Conservation (phyloP, 441 rosid genomes). For the Rhodomyrtus psidioides region DNA sequence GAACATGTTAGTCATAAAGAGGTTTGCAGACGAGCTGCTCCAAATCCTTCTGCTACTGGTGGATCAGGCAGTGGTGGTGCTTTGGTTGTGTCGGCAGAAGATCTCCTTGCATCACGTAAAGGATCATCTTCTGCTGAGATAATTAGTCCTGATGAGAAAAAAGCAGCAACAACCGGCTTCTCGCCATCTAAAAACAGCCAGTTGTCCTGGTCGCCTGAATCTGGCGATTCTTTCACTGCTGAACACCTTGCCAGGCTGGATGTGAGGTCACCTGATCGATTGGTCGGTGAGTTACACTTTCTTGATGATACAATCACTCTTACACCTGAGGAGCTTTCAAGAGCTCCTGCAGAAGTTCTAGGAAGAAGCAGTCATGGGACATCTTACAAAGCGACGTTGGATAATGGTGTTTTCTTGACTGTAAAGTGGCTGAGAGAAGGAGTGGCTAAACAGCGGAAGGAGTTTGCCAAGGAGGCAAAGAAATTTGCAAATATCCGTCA, state of each 20-base stretch:
- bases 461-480: slow-evolving; percentile 91
- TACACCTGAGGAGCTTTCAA: slow-evolving; percentile 90
- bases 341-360: slow-evolving; percentile 96
- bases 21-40: slow-evolving; percentile 26
- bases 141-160: slow-evolving; percentile 76
- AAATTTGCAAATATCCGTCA: slow-evolving; percentile 92
- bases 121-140: slow-evolving; percentile 69
- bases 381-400: slow-evolving; percentile 87
- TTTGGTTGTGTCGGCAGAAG: slow-evolving; percentile 78
- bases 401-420: slow-evolving; percentile 74
- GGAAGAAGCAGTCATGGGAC: slow-evolving; percentile 99
- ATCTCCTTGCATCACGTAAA: slow-evolving; percentile 66
- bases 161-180: slow-evolving; percentile 52
- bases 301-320: slow-evolving; percentile 80
- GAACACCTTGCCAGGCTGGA: slow-evolving; percentile 82
- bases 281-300: slow-evolving; percentile 92
- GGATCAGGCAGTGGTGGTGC: slow-evolving; percentile 55
- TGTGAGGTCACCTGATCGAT: slow-evolving; percentile 84
- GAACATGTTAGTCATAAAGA: slow-evolving; percentile 40
- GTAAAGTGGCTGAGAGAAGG: slow-evolving; percentile 99
- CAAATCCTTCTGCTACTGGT: slow-evolving; percentile 41
- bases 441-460: slow-evolving; percentile 92
- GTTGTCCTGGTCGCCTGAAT: slow-evolving; percentile 86
- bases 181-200: slow-evolving; percentile 83
- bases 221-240: slow-evolving; percentile 84